Evolutionary conservation across 202 grass and related monocot species (phyloP).

Genomic region (Bolboschoenoplectus hybrid): DNA sequence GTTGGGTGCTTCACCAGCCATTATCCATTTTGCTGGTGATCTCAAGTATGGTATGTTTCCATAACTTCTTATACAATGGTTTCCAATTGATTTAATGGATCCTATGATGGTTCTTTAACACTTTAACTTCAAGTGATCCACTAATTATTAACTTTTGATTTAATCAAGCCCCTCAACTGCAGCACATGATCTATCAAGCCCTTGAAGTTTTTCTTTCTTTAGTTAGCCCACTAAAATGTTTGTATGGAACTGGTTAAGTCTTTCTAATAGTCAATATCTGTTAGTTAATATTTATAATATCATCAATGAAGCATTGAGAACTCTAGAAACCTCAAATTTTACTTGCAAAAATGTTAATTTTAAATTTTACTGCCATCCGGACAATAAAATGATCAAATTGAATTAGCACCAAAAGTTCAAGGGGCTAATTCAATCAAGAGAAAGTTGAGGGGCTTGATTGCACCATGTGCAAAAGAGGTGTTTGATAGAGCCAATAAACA

Average conservation of each 20-base stretch:
- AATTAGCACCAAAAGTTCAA: not conserved
- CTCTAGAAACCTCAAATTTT: not conserved
- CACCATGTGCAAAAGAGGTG: not conserved
- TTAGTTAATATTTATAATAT: not conserved
- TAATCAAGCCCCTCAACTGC: not conserved
- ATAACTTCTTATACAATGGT: constrained; percentile 24
- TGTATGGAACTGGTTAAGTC: not conserved
- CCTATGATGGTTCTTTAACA: not conserved
- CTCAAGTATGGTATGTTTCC: constrained; percentile 74
- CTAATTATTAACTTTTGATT: not conserved
- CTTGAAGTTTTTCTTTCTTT: no score
- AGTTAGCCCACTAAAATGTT: not conserved
- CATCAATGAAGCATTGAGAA: not conserved
- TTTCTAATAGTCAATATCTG: not conserved
- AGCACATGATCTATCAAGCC: no score
- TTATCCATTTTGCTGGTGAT: constrained; percentile 88
- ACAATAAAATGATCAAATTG: not conserved
- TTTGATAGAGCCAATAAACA: not conserved
- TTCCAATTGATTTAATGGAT: constrained; percentile 29
- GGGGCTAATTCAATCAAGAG: not conserved
- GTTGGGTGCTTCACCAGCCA: constrained; percentile 59
- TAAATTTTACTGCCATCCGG: not conserved
- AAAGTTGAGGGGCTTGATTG: not conserved
- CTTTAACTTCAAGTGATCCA: not conserved
- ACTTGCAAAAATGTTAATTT: not conserved